phyloP scores from a whole-genome alignment of 2,329 filamentous ascomycete genomes.

The Phaeosphaeriaceae sp. region DNA sequence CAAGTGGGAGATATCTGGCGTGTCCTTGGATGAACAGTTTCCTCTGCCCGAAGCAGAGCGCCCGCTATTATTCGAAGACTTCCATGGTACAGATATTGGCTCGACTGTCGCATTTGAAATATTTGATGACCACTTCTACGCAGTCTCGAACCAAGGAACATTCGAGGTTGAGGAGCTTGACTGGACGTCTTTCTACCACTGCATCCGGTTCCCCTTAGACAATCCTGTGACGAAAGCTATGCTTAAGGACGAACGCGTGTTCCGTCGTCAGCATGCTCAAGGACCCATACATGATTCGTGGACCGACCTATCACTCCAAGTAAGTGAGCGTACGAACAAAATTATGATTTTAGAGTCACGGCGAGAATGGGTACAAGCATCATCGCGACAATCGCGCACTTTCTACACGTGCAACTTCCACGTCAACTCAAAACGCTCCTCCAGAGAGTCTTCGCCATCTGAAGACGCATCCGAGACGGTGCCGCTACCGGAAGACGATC shows the following conservation, averaged over 20 bases:
- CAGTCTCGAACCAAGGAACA: constrained; percentile 69
- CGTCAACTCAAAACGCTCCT: constrained; percentile 44
- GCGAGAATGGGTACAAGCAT: constrained; percentile 68
- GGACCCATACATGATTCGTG: constrained; percentile 78
- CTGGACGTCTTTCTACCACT: constrained; percentile 74
- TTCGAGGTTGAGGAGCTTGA: constrained; percentile 69
- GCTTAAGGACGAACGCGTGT: constrained; percentile 61
- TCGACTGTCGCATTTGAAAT: constrained; percentile 76
- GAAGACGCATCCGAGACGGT: constrained; percentile 9
- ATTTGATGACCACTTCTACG: constrained; percentile 70
- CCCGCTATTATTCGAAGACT: constrained; percentile 61
- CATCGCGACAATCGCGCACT: constrained; percentile 66
- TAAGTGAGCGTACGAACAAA: constrained; percentile 64
- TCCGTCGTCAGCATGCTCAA: constrained; percentile 71
- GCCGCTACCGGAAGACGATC: constrained; percentile 38
- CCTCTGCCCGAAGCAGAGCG: constrained; percentile 52
- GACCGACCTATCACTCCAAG: constrained; percentile 69
- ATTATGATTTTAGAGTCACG: constrained; percentile 71
- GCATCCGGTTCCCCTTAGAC: constrained; percentile 66
- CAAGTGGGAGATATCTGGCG: constrained; percentile 68
- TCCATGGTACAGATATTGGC: constrained; percentile 71
- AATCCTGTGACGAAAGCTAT: constrained; percentile 50
- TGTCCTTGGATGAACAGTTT: constrained; percentile 44
- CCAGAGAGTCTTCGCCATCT: constrained; percentile 9
- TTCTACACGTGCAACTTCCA: constrained; percentile 68